phyloP scores from a whole-genome alignment of 2,329 filamentous ascomycete genomes.

The Pseudogymnoascus sp. region DNA sequence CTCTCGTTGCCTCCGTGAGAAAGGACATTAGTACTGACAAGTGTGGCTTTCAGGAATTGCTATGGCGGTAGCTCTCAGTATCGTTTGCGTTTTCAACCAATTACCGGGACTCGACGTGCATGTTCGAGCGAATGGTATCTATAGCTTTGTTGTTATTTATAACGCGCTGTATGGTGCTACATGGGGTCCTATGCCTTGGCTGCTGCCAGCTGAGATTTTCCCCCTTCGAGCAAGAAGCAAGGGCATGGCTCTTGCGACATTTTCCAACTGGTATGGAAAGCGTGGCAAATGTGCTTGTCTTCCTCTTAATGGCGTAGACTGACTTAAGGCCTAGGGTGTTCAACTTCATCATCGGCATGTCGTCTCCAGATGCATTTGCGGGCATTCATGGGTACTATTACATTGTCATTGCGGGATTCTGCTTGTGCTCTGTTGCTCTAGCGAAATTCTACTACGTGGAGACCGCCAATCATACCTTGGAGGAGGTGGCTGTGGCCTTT shows the following conservation, averaged over 20 bases:
- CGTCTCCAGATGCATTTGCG: conserved; percentile 34
- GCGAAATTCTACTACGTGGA: conserved; percentile 36
- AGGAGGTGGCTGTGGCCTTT: conserved; percentile 35
- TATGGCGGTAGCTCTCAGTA: conserved; percentile 30
- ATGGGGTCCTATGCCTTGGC: conserved; percentile 35
- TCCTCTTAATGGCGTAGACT: conserved; percentile 15
- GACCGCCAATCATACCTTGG: conserved; percentile 31
- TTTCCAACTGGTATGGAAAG: conserved; percentile 28
- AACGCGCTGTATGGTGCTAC: conserved; percentile 33
- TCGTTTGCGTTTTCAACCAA: conserved; percentile 34
- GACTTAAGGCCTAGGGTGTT: conserved; percentile 25
- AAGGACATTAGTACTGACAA: not conserved
- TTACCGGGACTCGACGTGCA: conserved; percentile 23
- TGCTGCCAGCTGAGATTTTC: conserved; percentile 30
- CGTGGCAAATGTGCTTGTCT: conserved; percentile 25
- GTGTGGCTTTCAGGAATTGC: conserved; percentile 21
- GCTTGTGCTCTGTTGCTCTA: conserved; percentile 31
- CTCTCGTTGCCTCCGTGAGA: not conserved
- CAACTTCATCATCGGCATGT: conserved; percentile 31
- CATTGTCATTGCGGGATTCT: conserved; percentile 35
- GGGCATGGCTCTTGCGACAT: conserved; percentile 34
- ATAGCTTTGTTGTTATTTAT: conserved; percentile 34
- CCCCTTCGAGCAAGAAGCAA: conserved; percentile 33
- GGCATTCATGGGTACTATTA: conserved; percentile 37
- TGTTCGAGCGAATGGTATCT: conserved; percentile 31